Evolutionary conservation across 495 filamentous ascomycete genomes (phyloP).

Genomic region (Aspergillus steynii): DNA sequence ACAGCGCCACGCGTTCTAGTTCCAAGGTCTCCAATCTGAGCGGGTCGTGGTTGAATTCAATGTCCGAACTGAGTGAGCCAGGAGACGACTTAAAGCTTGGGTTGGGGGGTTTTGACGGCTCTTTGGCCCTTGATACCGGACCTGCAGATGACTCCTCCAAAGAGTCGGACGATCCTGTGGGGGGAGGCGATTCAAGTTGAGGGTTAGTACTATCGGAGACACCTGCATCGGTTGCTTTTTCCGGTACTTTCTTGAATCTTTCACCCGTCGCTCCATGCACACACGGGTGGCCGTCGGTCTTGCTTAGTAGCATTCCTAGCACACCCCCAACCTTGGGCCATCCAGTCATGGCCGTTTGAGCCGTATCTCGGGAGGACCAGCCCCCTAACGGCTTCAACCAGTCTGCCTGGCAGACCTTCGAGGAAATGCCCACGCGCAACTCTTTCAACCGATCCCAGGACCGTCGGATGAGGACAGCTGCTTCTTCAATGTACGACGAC

Average conservation of each 20-base stretch:
- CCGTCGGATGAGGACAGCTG: constrained; percentile 76
- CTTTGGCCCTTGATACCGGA: constrained; percentile 2
- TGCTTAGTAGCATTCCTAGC: constrained; percentile 23
- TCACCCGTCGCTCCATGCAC: background rate
- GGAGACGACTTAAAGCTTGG: background rate
- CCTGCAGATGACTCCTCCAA: background rate
- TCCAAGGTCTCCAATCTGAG: constrained; percentile 75
- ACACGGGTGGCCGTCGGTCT: constrained; percentile 2
- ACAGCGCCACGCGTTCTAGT: constrained; percentile 78
- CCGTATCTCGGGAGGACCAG: constrained; percentile 22
- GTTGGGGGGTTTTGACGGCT: constrained; percentile 9
- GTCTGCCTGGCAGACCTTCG: constrained; percentile 52
- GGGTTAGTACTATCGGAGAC: background rate
- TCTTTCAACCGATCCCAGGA: constrained; percentile 70
- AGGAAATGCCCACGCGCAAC: constrained; percentile 76
- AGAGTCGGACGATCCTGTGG: background rate
- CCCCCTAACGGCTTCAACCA: constrained; percentile 58
- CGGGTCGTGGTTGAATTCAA: constrained; percentile 19
- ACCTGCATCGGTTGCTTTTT: background rate
- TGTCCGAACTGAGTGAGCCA: constrained; percentile 3
- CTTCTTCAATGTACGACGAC: constrained; percentile 82
- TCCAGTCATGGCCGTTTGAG: constrained; percentile 20
- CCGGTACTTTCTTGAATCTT: background rate
- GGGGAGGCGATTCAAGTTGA: background rate
- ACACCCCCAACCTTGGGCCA: constrained; percentile 65